These are phyloP conservation scores for Sungouiella blattae DNA, from an alignment of 805 yeast species.

Conservation along the genomic window DNA sequence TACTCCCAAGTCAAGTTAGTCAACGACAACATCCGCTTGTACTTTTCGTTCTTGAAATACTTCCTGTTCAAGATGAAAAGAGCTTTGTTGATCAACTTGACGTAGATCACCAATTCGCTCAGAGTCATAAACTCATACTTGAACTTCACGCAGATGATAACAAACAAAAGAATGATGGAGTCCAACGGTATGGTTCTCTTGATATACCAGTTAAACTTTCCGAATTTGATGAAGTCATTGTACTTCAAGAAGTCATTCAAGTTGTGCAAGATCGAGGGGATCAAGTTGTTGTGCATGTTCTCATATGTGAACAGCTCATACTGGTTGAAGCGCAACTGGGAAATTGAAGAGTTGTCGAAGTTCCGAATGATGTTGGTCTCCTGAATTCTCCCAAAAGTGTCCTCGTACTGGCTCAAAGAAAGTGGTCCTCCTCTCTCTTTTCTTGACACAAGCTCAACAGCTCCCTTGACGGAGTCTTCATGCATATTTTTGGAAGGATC, in stretches of 20 bases:
- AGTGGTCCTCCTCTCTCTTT: constrained; percentile 22
- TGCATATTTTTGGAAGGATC: constrained; percentile 12
- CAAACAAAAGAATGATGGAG: constrained; percentile 49
- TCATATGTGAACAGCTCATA: constrained; percentile 45
- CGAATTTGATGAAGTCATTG: constrained; percentile 49
- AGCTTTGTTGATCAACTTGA: constrained; percentile 39
- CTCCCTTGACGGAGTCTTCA: not conserved
- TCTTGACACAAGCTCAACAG: constrained; percentile 2
- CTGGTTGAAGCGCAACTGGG: constrained; percentile 34
- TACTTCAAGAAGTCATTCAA: constrained; percentile 52
- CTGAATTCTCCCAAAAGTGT: constrained; percentile 35
- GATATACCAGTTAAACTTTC: constrained; percentile 58
- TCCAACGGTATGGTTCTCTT: constrained; percentile 60
- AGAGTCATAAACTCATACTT: constrained; percentile 38
- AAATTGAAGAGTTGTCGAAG: constrained; percentile 34
- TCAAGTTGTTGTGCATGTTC: constrained; percentile 48
- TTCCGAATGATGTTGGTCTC: constrained; percentile 39
- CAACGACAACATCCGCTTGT: constrained; percentile 42
- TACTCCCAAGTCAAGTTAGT: constrained; percentile 43
- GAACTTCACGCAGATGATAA: constrained; percentile 52
- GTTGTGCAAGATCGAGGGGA: constrained; percentile 56
- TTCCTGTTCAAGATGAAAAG: constrained; percentile 40
- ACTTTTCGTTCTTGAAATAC: constrained; percentile 45
- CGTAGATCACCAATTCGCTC: constrained; percentile 35
- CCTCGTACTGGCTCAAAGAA: constrained; percentile 35